Conservation (phyloP, 2,329 filamentous ascomycete genomes). For the Aphanoascus verrucosus region DNA sequence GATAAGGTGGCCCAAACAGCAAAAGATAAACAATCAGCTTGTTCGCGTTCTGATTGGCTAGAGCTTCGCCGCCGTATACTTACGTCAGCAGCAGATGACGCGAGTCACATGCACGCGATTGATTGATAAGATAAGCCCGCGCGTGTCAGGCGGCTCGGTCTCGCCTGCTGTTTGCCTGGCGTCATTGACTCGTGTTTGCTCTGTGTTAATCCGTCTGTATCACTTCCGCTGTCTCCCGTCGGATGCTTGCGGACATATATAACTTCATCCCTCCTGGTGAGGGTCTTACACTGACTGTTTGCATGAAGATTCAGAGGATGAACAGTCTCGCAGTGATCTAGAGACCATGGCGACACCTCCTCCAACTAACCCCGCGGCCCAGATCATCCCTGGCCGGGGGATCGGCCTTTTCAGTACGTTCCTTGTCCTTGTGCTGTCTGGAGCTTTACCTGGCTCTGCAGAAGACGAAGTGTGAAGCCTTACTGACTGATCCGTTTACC, state of each 20-base stretch:
- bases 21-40: constrained; percentile 16
- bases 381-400: constrained; percentile 56
- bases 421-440: constrained; percentile 4
- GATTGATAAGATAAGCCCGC: neutral
- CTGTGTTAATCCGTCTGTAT: neutral
- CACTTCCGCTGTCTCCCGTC: neutral
- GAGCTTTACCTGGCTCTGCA: neutral
- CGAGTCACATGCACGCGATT: neutral
- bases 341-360: constrained; percentile 27
- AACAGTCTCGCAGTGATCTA: neutral
- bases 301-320: constrained; percentile 2
- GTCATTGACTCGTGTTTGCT: neutral
- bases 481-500: constrained; percentile 7
- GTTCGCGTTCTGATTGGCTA: constrained; percentile 5
- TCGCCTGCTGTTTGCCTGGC: neutral
- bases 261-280: neutral
- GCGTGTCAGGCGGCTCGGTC: neutral
- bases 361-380: constrained; percentile 33
- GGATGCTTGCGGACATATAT: neutral
- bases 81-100: constrained; percentile 8
- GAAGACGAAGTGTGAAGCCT: no score
- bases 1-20: constrained; percentile 11
- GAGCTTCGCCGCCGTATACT: neutral
- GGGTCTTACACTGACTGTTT: neutral
- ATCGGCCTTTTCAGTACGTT: constrained; percentile 50